Evolutionary conservation across 2,329 filamentous ascomycete genomes (phyloP), one percentile per base, ranked within the genome.

Genomic region (Phaeosphaeriaceae sp.): DNA sequence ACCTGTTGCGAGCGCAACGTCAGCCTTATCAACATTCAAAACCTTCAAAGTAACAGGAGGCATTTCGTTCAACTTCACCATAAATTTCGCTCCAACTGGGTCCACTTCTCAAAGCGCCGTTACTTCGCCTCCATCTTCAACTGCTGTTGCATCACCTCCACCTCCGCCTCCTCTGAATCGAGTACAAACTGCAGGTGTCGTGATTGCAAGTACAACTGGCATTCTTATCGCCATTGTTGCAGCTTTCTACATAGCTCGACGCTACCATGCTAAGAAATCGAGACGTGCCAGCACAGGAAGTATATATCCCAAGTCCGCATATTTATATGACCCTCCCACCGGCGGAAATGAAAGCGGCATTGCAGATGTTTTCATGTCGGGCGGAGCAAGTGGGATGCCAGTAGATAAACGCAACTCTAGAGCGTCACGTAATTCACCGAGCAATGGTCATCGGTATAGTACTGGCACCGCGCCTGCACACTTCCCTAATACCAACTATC

Each of bases 161-260:
- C 51, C 61, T 28, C 63, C 59, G 46, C 52, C 62, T 26, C 64
- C 60, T 47, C 48, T 68, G 32, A 63, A 56, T 3, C 61, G 58
- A 26, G 58, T 64, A 1, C 68, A 73, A 50, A 72, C 70, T 5
- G 71, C 67, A 11, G 71, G 69, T 29, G 65, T 74, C 20, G 71
- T 67, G 16, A 55, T 73, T 21, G 70, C 64, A 26, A 65, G 68
- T 12, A 66, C 67, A 7, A 66, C 67, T 21, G 67, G 65, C 33
- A 43, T 71, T 30, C 50, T 74, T 28, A 54, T 74, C 30, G 67
- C 69, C 17, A 52, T 70, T 16, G 56, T 74, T 21, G 69, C 67
- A 23, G 65, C 61, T 3, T 18, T 71, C 18, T 70, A 70, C 48
- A 40, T 74, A 21, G 62, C 60, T 42, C 70, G 70, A 15, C 69